phyloP scores from a whole-genome alignment of 371 early-diverging fungal species.

The Mortierella sp. region DNA sequence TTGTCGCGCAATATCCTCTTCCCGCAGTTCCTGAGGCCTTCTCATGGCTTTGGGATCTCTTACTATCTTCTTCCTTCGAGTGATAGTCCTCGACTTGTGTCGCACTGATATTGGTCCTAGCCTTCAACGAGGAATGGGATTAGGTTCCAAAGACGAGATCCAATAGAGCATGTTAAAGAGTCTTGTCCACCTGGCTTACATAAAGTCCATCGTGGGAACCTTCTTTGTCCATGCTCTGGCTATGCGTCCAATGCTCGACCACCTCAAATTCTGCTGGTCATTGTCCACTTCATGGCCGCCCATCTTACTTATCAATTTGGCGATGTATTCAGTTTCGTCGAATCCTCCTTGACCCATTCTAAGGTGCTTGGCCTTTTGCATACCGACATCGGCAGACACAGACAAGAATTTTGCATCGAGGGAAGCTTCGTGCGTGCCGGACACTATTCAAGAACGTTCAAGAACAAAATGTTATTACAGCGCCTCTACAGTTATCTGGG shows the following conservation, averaged over 20 bases:
- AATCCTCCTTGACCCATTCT: conserved; percentile 75
- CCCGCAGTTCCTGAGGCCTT: conserved; percentile 64
- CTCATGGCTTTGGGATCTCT: conserved; percentile 48
- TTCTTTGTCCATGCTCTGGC: conserved; percentile 65
- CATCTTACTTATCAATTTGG: conserved; percentile 65
- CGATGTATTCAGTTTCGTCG: conserved; percentile 77
- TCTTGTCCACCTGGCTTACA: conserved; percentile 63
- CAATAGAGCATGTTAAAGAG: too few relatives aligned
- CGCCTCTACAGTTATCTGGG: too few relatives aligned
- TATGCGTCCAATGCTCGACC: conserved; percentile 70
- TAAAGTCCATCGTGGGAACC: conserved; percentile 76
- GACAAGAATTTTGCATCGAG: conserved; percentile 85
- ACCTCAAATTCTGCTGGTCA: conserved; percentile 58
- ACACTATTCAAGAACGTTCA: conserved; percentile 56
- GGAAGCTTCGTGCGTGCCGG: conserved; percentile 86
- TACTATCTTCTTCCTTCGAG: conserved; percentile 31
- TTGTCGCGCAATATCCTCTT: conserved; percentile 79
- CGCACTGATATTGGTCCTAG: conserved; percentile 75
- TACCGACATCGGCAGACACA: conserved; percentile 77
- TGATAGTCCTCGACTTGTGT: conserved; percentile 63
- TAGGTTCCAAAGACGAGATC: too few relatives aligned
- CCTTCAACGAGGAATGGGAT: conserved; percentile 41
- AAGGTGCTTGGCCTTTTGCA: conserved; percentile 81
- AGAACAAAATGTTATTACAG: too few relatives aligned
- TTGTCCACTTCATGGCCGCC: conserved; percentile 58